phyloP scores from a whole-genome alignment of 2,329 filamentous ascomycete species.

The Fusarium longipes region DNA sequence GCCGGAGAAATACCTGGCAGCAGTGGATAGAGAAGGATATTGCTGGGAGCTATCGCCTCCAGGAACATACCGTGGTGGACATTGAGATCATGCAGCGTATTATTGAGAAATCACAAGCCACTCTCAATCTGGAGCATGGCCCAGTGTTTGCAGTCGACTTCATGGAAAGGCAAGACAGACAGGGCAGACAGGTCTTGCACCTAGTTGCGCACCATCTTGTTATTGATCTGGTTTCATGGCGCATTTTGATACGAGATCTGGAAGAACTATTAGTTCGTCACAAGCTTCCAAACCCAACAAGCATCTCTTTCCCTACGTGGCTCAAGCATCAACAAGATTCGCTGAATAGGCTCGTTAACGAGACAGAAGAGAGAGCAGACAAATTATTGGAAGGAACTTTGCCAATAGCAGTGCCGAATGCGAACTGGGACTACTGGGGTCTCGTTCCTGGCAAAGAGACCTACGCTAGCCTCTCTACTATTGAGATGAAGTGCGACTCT shows the following conservation, averaged over 20 bases:
- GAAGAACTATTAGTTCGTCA: neutral
- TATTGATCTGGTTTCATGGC: slow-evolving; percentile 2
- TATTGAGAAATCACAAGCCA: neutral
- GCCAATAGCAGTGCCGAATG: neutral
- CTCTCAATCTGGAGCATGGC: slow-evolving; percentile 1
- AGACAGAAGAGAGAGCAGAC: neutral
- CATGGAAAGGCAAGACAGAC: neutral
- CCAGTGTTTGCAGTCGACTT: slow-evolving; percentile 4
- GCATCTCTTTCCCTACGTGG: neutral
- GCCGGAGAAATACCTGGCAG: neutral
- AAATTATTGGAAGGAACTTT: neutral
- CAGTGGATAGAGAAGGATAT: slow-evolving; percentile 2
- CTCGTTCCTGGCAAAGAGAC: neutral
- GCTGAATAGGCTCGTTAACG: neutral
- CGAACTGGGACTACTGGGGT: slow-evolving; percentile 3
- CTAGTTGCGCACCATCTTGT: slow-evolving; percentile 5
- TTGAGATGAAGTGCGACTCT: neutral
- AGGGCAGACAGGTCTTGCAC: neutral
- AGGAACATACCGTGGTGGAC: neutral
- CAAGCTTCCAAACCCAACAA: slow-evolving; percentile 2
- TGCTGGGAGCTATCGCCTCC: neutral
- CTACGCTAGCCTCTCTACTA: neutral
- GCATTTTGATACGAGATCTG: neutral
- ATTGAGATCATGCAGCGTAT: neutral
- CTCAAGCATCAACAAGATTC: neutral